These are phyloP conservation scores for Mucor racemosus DNA, from an alignment of 371 early-diverging fungal species.

Conservation along the genomic window DNA sequence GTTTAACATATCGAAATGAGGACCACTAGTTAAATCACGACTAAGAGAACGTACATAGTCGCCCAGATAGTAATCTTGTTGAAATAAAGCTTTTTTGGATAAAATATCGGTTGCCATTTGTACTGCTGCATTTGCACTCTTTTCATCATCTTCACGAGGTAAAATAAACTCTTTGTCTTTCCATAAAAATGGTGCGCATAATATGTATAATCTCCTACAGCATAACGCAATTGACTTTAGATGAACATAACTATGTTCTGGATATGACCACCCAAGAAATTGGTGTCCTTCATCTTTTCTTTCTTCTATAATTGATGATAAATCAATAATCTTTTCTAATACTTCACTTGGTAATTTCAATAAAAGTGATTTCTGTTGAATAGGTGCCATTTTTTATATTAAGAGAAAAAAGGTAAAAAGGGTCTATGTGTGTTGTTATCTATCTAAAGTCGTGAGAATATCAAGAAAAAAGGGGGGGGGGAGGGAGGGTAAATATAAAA, in stretches of 20 bases:
- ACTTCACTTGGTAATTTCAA: conserved; percentile 47
- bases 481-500: too few species aligned
- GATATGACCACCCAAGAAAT: conserved; percentile 51
- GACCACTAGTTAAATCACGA: conserved; percentile 44
- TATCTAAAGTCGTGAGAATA: conserved; percentile 4
- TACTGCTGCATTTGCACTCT: conserved; percentile 16
- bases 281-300: conserved; percentile 24
- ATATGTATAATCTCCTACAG: conserved; percentile 39
- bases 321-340: conserved; percentile 36
- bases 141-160: conserved; percentile 42
- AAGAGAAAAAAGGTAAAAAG: conserved; percentile 7
- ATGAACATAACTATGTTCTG: conserved; percentile 37
- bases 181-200: conserved; percentile 53
- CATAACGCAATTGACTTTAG: conserved; percentile 43
- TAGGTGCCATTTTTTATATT: background rate
- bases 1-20: conserved; percentile 45
- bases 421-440: background rate
- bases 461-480: background rate
- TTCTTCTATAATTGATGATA: conserved; percentile 20
- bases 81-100: conserved; percentile 30
- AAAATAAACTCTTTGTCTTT: conserved; percentile 55
- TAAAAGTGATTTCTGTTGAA: conserved; percentile 11
- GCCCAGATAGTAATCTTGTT: conserved; percentile 32
- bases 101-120: conserved; percentile 49
- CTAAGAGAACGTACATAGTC: conserved; percentile 47